These are phyloP conservation scores for Magnaporthales sp. DNA, from an alignment of 2,329 filamentous ascomycete genomes.

Conservation along the genomic window DNA sequence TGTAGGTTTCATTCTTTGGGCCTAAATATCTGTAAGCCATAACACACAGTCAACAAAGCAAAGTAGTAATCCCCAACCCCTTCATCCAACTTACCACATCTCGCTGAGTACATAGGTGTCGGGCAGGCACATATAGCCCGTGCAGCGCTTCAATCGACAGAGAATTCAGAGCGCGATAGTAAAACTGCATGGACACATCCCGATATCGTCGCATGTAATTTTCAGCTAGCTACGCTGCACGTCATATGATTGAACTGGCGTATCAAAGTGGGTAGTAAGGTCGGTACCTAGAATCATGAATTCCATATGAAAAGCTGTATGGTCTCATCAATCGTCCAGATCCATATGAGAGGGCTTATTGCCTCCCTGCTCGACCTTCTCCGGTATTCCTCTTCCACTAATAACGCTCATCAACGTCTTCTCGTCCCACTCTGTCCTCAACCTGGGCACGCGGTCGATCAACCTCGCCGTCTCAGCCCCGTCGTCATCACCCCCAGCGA, in stretches of 20 bases:
- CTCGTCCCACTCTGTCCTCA: constrained; percentile 33
- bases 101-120: too few species aligned
- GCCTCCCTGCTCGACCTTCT: constrained; percentile 10
- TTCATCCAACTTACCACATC: too few species aligned
- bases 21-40: not conserved
- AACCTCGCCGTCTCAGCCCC: constrained; percentile 16
- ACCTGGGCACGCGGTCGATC: constrained; percentile 26
- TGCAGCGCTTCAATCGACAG: too few species aligned
- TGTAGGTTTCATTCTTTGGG: not conserved
- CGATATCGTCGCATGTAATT: too few species aligned
- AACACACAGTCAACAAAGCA: not conserved
- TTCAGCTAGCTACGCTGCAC: too few species aligned
- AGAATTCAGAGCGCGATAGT: too few species aligned
- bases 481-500: constrained; percentile 7
- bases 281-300: not conserved
- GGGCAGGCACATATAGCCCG: too few species aligned
- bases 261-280: not conserved
- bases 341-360: constrained; percentile 16
- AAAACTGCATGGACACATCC: too few species aligned
- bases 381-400: constrained; percentile 18
- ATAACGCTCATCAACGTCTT: constrained; percentile 35
- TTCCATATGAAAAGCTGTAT: not conserved
- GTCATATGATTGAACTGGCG: not conserved
- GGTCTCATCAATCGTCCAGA: not conserved
- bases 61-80: not conserved